Percentiles rank a stretch among this genome's conserved stretches.
Evolutionary conservation across 805 yeast species (phyloP).

Genomic region (Yamadazyma laniorum): DNA sequence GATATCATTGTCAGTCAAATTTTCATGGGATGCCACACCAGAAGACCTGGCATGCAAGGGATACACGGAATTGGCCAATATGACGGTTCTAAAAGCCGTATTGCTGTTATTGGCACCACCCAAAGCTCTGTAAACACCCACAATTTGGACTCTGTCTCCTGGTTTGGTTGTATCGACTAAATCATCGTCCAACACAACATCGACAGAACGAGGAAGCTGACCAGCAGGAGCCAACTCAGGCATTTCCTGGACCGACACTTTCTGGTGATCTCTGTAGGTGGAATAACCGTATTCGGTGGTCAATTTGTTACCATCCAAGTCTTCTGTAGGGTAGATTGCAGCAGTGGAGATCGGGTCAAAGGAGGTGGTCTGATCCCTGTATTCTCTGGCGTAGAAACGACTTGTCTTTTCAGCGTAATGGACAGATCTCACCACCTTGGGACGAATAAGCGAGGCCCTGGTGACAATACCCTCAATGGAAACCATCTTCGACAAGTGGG

Average conservation of each 20-base stretch:
- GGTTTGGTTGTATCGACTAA: conserved; percentile 90
- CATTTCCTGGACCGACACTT: conserved; percentile 91
- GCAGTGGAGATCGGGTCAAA: conserved; percentile 81
- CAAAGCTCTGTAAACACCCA: conserved; percentile 89
- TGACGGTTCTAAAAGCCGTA: conserved; percentile 76
- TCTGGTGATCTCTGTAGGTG: conserved; percentile 92
- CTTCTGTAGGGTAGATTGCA: conserved; percentile 90
- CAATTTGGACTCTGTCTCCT: conserved; percentile 91
- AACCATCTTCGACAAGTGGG: conserved; percentile 74
- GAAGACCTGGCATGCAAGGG: conserved; percentile 86
- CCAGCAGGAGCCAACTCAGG: conserved; percentile 99
- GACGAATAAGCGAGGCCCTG: conserved; percentile 87
- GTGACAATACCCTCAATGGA: conserved; percentile 95
- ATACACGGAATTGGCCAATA: conserved; percentile 85
- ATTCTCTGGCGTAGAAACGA: conserved; percentile 85
- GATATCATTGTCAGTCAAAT: conserved; percentile 76
- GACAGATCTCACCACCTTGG: conserved; percentile 86
- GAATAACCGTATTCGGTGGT: conserved; percentile 90
- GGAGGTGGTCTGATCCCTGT: conserved; percentile 88
- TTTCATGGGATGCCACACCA: conserved; percentile 70
- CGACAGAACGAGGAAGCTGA: conserved; percentile 90
- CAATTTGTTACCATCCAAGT: conserved; percentile 84
- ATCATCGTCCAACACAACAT: conserved; percentile 91
- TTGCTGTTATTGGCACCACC: conserved; percentile 66
- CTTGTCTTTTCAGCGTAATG: conserved; percentile 87